Conservation (phyloP, 306 rosid genomes). For the Cyamopsis tetragonoloba region DNA sequence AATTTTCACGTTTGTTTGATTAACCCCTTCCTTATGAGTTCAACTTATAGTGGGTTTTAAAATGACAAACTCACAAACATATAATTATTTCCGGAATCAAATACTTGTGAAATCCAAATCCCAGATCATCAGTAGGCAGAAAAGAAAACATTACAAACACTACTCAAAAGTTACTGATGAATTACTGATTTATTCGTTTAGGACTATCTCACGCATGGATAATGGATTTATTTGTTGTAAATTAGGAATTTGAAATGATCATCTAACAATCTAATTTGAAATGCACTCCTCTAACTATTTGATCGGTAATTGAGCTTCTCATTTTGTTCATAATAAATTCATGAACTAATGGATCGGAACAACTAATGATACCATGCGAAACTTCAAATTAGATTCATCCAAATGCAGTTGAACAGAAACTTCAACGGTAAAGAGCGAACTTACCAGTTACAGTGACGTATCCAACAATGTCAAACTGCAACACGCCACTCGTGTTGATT, state of each 20-base stretch:
- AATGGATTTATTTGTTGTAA: not conserved
- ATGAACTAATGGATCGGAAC: not conserved
- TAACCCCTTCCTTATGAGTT: no score
- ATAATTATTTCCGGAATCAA: not conserved
- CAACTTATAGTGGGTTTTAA: not conserved
- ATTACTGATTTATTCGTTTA: not conserved
- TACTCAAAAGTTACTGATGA: not conserved
- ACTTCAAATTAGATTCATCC: not conserved
- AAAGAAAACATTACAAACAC: constrained; percentile 5
- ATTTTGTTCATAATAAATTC: not conserved
- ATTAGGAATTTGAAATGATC: not conserved
- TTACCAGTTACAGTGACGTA: constrained; percentile 47
- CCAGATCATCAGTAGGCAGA: not conserved
- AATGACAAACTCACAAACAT: not conserved
- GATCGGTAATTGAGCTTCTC: not conserved
- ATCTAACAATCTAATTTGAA: not conserved
- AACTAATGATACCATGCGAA: not conserved
- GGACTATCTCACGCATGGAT: not conserved
- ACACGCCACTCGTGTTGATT: constrained; percentile 39
- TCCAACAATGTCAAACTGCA: constrained; percentile 60
- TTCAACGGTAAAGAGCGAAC: not conserved
- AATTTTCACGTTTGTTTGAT: not conserved
- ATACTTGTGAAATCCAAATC: not conserved
- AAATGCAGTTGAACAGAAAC: not conserved
- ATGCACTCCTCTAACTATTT: not conserved